These are phyloP conservation scores for Pholiota molesta DNA, from an alignment of 768 basidiomycete species.

Conservation along the genomic window DNA sequence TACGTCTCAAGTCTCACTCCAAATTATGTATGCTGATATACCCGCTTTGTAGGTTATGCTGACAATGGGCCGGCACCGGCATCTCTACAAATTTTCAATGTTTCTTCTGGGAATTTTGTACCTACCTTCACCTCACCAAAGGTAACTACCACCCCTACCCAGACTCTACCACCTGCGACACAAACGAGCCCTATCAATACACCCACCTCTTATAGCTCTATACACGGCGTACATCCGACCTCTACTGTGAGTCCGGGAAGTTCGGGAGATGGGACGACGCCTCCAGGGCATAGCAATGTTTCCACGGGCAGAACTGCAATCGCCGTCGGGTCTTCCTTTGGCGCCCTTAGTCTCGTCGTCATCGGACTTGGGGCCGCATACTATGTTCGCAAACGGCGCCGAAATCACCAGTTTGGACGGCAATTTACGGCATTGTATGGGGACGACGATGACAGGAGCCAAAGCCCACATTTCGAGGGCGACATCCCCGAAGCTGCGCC, in stretches of 20 bases:
- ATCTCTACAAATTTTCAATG: conserved; percentile 55
- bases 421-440: conserved; percentile 29
- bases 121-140: conserved; percentile 43
- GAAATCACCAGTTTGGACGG: conserved; percentile 21
- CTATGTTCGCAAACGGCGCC: conserved; percentile 43
- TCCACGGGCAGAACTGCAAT: conserved; percentile 42
- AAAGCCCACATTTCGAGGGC: conserved; percentile 32
- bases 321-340: conserved; percentile 65
- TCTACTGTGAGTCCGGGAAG: conserved; percentile 23
- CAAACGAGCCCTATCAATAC: conserved; percentile 24
- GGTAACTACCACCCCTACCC: conserved; percentile 21
- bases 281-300: conserved; percentile 24
- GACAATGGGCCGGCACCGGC: conserved; percentile 55
- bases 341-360: conserved; percentile 55
- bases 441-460: conserved; percentile 34
- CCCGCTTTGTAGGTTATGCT: conserved; percentile 45
- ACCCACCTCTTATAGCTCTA: not conserved
- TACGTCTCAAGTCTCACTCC: conserved; percentile 36
- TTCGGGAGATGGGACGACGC: conserved; percentile 13
- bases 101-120: conserved; percentile 43
- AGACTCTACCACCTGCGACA: conserved; percentile 37
- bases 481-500: conserved; percentile 35
- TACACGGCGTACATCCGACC: conserved; percentile 22
- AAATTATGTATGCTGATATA: not conserved
- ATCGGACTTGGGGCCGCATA: conserved; percentile 43